Conservation (phyloP, 768 basidiomycete species). For the Ephemerocybe angulata region DNA sequence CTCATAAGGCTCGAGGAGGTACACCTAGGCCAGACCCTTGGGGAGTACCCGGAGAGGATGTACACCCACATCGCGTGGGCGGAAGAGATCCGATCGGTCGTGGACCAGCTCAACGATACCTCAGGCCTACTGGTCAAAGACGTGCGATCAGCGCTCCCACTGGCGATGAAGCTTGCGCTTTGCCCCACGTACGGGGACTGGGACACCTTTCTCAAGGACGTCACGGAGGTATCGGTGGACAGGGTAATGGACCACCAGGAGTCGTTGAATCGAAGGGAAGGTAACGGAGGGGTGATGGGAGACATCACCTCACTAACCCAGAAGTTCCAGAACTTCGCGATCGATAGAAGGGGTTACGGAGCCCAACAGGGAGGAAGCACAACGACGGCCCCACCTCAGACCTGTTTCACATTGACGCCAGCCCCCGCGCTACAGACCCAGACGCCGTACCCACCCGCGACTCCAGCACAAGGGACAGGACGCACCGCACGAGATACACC, state of each 20-base stretch:
- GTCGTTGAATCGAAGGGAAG: not conserved
- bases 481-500: not conserved
- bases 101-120: not conserved
- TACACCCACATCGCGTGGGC: not conserved
- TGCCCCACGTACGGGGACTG: not conserved
- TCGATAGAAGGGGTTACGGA: too few relatives aligned
- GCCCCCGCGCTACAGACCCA: not conserved
- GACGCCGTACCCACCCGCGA: not conserved
- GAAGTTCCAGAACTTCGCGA: too few relatives aligned
- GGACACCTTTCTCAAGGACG: not conserved
- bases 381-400: too few relatives aligned
- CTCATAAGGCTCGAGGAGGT: not conserved
- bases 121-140: not conserved
- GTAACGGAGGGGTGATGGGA: too few relatives aligned
- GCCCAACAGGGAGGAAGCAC: too few relatives aligned
- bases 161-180: not conserved
- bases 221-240: not conserved
- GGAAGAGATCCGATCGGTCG: not conserved
- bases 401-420: not conserved
- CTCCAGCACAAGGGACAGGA: too few relatives aligned
- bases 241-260: not conserved
- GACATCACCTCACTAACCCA: too few relatives aligned
- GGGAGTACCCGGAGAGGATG: not conserved
- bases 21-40: not conserved
- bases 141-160: not conserved